phyloP scores from a whole-genome alignment of 257 asterid genomes.

The Nicotiana benthamiana region DNA sequence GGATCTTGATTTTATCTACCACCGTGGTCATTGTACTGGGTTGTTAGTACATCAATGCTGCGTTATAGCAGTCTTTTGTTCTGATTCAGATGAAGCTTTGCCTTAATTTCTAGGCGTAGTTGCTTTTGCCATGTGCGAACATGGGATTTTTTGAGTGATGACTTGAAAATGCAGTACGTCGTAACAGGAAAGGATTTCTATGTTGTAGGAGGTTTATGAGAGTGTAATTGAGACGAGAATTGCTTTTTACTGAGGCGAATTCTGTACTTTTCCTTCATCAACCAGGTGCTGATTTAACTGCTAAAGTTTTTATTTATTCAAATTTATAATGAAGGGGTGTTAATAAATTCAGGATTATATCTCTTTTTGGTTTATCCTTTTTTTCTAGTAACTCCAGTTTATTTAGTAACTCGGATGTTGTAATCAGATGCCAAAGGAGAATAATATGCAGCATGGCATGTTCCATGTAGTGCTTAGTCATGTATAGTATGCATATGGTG shows the following conservation, averaged over 20 bases:
- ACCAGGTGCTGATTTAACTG: not conserved
- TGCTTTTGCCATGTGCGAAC: not conserved
- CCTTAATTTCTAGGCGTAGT: not conserved
- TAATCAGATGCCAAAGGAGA: not conserved
- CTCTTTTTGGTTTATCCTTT: not conserved
- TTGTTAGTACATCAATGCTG: not conserved
- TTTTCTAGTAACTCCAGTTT: not conserved
- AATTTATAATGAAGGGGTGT: not conserved
- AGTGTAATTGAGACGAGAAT: not conserved
- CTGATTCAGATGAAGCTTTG: not conserved
- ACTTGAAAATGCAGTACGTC: not conserved
- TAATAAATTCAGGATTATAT: not conserved
- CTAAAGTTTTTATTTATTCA: not conserved
- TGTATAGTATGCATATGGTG: not conserved
- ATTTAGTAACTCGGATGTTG: not conserved
- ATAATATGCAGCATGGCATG: not conserved
- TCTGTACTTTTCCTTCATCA: not conserved
- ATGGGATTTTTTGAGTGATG: not conserved
- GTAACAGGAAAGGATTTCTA: not conserved
- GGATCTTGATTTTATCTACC: not conserved
- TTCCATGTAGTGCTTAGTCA: not conserved
- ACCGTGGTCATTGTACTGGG: not conserved
- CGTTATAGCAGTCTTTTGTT: not conserved
- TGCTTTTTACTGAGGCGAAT: not conserved
- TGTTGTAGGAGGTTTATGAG: not conserved